These are phyloP conservation scores for Penicillium malachiteum DNA, from an alignment of 495 filamentous ascomycete genomes.

Conservation along the genomic window DNA sequence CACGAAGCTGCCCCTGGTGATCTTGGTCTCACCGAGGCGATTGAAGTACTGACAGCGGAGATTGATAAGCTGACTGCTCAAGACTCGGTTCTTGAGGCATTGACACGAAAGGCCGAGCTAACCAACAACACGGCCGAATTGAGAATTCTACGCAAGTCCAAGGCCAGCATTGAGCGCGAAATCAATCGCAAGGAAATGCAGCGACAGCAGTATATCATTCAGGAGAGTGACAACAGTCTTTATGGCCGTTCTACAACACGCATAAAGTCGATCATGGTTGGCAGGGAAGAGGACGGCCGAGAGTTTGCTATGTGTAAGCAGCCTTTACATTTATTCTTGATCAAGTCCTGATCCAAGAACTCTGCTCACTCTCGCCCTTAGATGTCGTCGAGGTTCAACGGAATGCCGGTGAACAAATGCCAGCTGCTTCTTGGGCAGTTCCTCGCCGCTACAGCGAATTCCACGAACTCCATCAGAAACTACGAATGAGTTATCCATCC, in stretches of 20 bases:
- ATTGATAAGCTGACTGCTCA: constrained; percentile 88
- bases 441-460: constrained; percentile 92
- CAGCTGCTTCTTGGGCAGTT: constrained; percentile 77
- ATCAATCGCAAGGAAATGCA: constrained; percentile 94
- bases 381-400: constrained; percentile 88
- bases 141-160: constrained; percentile 89
- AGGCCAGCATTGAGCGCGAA: constrained; percentile 86
- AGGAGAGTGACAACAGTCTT: constrained; percentile 96
- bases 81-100: constrained; percentile 85
- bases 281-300: constrained; percentile 85
- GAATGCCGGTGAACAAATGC: constrained; percentile 86
- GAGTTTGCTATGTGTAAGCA: constrained; percentile 83
- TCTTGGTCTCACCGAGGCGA: constrained; percentile 89
- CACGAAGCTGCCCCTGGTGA: constrained; percentile 96
- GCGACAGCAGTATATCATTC: constrained; percentile 92
- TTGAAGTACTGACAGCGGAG: constrained; percentile 76
- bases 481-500: constrained; percentile 78
- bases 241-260: constrained; percentile 86
- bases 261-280: constrained; percentile 90
- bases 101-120: constrained; percentile 90
- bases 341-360: neutral
- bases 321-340: neutral
- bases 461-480: constrained; percentile 87
- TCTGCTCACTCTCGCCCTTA: constrained; percentile 17
- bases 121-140: constrained; percentile 95